These are phyloP conservation scores for Fraxinus cuspidata DNA, from an alignment of 257 asterid genomes.

Conservation along the genomic window DNA sequence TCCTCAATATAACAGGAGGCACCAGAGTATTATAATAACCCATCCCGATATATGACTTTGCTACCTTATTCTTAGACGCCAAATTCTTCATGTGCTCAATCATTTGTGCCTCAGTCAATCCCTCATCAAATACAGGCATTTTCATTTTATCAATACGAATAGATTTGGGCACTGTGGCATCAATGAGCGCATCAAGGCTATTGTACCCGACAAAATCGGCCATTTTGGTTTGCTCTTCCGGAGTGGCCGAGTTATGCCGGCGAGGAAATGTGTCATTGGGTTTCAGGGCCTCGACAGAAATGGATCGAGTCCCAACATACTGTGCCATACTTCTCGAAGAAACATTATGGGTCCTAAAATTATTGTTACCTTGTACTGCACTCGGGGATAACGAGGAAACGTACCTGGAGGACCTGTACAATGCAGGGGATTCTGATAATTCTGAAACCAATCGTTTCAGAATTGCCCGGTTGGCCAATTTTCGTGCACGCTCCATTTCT, in stretches of 20 bases:
- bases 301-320: conserved; percentile 44
- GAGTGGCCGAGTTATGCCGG: conserved; percentile 94
- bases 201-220: conserved; percentile 68
- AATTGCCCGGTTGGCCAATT: conserved; percentile 63
- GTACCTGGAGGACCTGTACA: conserved; percentile 58
- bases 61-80: conserved; percentile 75
- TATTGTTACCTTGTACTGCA: conserved; percentile 34
- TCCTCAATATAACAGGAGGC: conserved; percentile 90
- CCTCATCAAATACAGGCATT: conserved; percentile 66
- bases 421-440: conserved; percentile 43
- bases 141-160: conserved; percentile 67
- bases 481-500: conserved; percentile 79
- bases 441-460: conserved; percentile 65
- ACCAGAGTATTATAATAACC: conserved; percentile 85
- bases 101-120: conserved; percentile 94
- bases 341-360: conserved; percentile 13
- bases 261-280: conserved; percentile 83
- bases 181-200: conserved; percentile 63
- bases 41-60: conserved; percentile 90
- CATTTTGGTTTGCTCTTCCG: conserved; percentile 83
- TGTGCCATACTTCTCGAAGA: conserved; percentile 26
- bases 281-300: conserved; percentile 71
- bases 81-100: conserved; percentile 69
- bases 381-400: conserved; percentile 69
- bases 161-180: conserved; percentile 93